Base-by-base conservation (phyloP, 2,329 filamentous ascomycete genomes). In the Periconia sp. region DNA sequence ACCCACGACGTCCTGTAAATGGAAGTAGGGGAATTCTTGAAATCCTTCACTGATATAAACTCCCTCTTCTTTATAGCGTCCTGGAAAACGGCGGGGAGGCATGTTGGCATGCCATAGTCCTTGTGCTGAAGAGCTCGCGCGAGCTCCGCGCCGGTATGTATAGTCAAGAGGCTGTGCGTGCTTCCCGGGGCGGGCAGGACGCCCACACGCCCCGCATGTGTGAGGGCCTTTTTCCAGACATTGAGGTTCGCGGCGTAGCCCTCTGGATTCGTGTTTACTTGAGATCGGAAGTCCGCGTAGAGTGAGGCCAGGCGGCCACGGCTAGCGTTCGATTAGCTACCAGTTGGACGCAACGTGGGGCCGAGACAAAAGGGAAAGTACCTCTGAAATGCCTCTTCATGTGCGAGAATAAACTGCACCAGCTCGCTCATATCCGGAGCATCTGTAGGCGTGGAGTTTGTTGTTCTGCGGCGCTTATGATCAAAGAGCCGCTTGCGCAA, bases 251-350 rank as follows among this genome's bases (percentile, higher is more conserved):
- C 89, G 15, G 78, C 74, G 73, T 90, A 96, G 59, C 89, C 90
- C 67, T 95, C 89, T 1, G 90, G 89, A 63, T 96, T 95, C 16
- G 88, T 82, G 26, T 80, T 82, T 58, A 80, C 80, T 56, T 92
- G 89, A 4, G 82, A 72, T 25, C 83, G 78, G 64, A 96, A 95
- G 68, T 96, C 91, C 34, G 90, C 92, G 73, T 95, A 96, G 32
- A 96, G 83, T 4, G 90, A 92, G 10, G 89, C 85, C 10, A 96
- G 79, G 36, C 91, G 88, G 51, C 85, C 81, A 73, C 86, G 90
- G 54, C 67, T 70, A 50, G 29, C 12, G 16, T 13, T 33, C 5
- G 13, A 40, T 60, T 41, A 59, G 55, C 45, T 43, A 22, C 16
- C 16, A 25, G 18, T n/a, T 9, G 22, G 32, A 17, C 28, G 7